phyloP scores from a whole-genome alignment of 257 asterid genomes.

The Salvia miltiorrhiza region DNA sequence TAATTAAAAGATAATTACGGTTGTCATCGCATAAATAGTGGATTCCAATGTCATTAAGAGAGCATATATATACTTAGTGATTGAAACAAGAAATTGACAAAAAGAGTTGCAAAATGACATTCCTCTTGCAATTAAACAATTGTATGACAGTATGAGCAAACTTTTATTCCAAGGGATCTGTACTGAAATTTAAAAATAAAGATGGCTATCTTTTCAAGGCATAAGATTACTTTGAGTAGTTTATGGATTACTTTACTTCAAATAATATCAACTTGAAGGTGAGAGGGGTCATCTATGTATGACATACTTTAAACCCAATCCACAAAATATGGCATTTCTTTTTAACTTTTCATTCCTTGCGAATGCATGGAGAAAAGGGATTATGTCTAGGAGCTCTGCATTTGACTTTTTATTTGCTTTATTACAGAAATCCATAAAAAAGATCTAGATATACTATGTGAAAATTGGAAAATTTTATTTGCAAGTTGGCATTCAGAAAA shows the following conservation, averaged over 20 bases:
- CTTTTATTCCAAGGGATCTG: slow-evolving; percentile 16
- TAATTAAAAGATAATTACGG: not conserved
- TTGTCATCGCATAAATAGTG: not conserved
- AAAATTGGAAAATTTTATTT: not conserved
- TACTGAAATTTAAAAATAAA: not conserved
- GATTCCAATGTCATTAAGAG: not conserved
- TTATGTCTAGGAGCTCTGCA: slow-evolving; percentile 21
- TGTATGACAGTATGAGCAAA: not conserved
- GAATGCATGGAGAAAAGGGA: slow-evolving; percentile 22
- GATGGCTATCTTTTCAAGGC: slow-evolving; percentile 15
- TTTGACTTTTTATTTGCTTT: not conserved
- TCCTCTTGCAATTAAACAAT: slow-evolving; percentile 2
- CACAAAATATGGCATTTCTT: not conserved
- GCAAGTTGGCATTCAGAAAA: slow-evolving; percentile 12
- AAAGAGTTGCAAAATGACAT: not conserved
- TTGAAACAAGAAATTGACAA: slow-evolving; percentile 16
- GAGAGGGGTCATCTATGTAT: slow-evolving; percentile 1
- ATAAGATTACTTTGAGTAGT: not conserved
- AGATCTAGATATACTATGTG: not conserved
- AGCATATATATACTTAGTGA: not conserved
- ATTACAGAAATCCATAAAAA: not conserved
- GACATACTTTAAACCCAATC: slow-evolving; percentile 4
- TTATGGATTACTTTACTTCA: not conserved
- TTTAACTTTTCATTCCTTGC: not conserved
- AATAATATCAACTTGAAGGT: slow-evolving; percentile 12